These are phyloP conservation scores for Globisporangium radiosum DNA, from an alignment of 352 stramenopile genomes.

Conservation along the genomic window DNA sequence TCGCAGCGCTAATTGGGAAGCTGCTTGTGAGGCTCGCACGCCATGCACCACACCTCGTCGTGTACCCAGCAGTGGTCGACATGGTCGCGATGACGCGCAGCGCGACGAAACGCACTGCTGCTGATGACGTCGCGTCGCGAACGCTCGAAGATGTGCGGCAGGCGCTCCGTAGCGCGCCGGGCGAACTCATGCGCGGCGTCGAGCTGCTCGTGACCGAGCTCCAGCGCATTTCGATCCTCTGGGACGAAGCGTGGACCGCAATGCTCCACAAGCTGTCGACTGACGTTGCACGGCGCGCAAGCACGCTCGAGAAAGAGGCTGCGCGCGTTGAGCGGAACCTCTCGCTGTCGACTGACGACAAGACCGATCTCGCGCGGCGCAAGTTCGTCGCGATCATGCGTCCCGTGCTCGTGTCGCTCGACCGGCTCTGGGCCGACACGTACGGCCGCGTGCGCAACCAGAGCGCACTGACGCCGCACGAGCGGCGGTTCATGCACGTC, in stretches of 20 bases:
- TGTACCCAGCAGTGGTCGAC: constrained; percentile 74
- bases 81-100: constrained; percentile 15
- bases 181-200: constrained; percentile 47
- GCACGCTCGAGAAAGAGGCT: constrained; percentile 74
- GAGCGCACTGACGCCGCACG: constrained; percentile 48
- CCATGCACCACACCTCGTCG: constrained; percentile 54
- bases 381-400: constrained; percentile 85
- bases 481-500: constrained; percentile 63
- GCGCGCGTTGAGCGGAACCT: constrained; percentile 61
- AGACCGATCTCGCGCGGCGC: constrained; percentile 48
- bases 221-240: constrained; percentile 71
- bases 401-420: constrained; percentile 59
- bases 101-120: neutral
- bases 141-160: constrained; percentile 34
- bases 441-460: constrained; percentile 24
- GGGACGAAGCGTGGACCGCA: constrained; percentile 78
- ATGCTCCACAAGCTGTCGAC: constrained; percentile 64
- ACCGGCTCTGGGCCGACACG: constrained; percentile 62
- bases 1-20: constrained; percentile 43
- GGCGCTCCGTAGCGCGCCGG: constrained; percentile 31
- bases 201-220: constrained; percentile 62
- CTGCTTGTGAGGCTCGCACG: constrained; percentile 63
- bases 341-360: constrained; percentile 54
- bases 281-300: constrained; percentile 57
- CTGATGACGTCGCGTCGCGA: neutral